Conservation (phyloP, 768 basidiomycete genomes). For the Amanita phalloides region DNA sequence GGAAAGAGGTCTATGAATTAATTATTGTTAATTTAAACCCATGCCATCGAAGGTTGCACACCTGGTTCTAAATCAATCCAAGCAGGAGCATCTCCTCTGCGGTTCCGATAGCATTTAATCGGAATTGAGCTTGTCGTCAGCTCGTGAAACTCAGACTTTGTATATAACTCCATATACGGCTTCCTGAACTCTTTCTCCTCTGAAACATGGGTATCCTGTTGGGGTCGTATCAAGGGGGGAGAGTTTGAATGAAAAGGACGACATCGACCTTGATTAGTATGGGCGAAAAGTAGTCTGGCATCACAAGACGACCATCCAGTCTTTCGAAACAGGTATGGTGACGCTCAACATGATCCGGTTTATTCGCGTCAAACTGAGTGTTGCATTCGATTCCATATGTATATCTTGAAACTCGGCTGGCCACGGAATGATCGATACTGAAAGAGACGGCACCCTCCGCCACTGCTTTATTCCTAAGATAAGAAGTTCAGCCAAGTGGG, state of each 20-base stretch:
- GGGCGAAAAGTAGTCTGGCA: slow-evolving; percentile 6
- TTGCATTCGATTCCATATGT: slow-evolving; percentile 8
- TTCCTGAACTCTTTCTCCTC: slow-evolving; percentile 14
- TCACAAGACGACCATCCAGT: not conserved
- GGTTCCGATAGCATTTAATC: slow-evolving; percentile 13
- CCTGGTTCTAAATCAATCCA: slow-evolving; percentile 14
- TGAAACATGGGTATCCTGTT: slow-evolving; percentile 13
- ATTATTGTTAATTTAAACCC: not conserved
- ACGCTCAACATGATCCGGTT: slow-evolving; percentile 8
- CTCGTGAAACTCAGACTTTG: slow-evolving; percentile 5
- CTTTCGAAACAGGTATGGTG: not conserved
- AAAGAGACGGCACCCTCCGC: slow-evolving; percentile 16
- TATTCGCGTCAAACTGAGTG: slow-evolving; percentile 1
- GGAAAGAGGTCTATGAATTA: slow-evolving; percentile 8
- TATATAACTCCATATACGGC: slow-evolving; percentile 4
- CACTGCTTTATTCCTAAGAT: slow-evolving; percentile 15
- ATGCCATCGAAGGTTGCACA: not conserved
- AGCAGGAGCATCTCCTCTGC: slow-evolving; percentile 6
- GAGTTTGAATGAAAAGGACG: no score
- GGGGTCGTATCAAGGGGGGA: not conserved
- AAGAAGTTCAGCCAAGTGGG: not conserved
- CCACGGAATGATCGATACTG: slow-evolving; percentile 13
- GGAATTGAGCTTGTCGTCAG: slow-evolving; percentile 3
- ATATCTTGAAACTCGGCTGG: slow-evolving; percentile 7
- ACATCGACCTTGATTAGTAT: slow-evolving; percentile 5